phyloP scores from a whole-genome alignment of 495 filamentous ascomycete species.

The Xylaria curta region DNA sequence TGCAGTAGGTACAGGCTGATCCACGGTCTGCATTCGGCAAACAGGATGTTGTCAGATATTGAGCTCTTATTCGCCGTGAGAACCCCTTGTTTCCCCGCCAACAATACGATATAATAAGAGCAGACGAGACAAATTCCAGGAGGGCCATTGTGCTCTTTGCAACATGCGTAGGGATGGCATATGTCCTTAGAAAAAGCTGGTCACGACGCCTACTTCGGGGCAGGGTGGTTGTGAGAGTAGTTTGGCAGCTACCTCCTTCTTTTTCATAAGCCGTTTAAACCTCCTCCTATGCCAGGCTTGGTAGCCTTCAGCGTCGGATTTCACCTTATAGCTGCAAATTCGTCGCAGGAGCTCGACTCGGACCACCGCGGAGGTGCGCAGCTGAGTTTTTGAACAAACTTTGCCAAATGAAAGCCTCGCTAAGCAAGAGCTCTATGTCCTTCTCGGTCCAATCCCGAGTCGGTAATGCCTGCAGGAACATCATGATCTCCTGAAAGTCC shows the following conservation, averaged over 20 bases:
- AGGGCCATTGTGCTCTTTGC: neutral
- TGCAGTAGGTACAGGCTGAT: neutral
- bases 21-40: neutral
- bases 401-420: constrained; percentile 97
- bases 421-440: constrained; percentile 93
- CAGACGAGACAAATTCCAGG: neutral
- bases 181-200: neutral
- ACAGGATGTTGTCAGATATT: neutral
- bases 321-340: constrained; percentile 51
- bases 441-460: constrained; percentile 97
- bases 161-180: neutral
- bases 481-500: constrained; percentile 99
- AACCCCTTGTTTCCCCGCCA: neutral
- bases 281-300: neutral
- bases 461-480: constrained; percentile 95
- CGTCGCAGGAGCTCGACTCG: constrained; percentile 44
- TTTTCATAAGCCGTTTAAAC: neutral
- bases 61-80: neutral
- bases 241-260: neutral
- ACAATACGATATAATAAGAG: neutral
- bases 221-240: neutral
- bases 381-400: constrained; percentile 87
- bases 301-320: neutral
- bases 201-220: neutral
- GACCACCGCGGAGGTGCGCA: constrained; percentile 72